Evolutionary conservation across 2,329 filamentous ascomycete genomes (phyloP), one percentile per base, ranked within the genome.

Genomic region (Colletotrichum tofieldiae): DNA sequence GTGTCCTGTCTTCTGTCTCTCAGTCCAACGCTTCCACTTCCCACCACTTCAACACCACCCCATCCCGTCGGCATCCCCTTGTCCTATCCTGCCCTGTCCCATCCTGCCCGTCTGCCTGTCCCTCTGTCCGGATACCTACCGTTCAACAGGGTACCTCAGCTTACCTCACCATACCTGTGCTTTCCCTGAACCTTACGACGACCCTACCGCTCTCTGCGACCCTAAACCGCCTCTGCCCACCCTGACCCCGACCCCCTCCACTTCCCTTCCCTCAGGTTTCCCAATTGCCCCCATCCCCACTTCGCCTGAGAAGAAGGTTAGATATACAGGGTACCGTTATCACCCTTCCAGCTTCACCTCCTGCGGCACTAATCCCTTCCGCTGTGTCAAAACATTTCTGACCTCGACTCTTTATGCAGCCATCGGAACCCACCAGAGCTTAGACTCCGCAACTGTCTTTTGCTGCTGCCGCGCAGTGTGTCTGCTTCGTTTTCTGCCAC

Each of bases 361-460:
- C 79, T 81, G 79, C 81, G 81, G 81, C 80, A 82, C 78, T 78
- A 80, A 78, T 79, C 79, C 75, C 75, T 80, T 78, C 78, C 77
- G 77, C 76, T 78, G 80, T 80, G 78, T 78, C 79, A 79, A 82
- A 79, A 79, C 78, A 78, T 81, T 82, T 81, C 80, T 82, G 77
- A 82, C 78, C 78, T 72, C 59, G 69, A 72, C 58, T 68, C 56
- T 79, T 81, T 77, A 81, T 80, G 79, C 80, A 79, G 79, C 78
- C 77, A 73, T 73, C 74, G 47, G 71, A 73, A 75, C 71, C 76
- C 78, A 75, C 75, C 75, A 76, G 75, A 72, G 66, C 69, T 72
- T 71, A 69, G 73, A 75, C 49, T 65, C 52, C 69, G 26, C 69
- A 72, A 54, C 69, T 59, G 64, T 55, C 65, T 41, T 56, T 60